Evolutionary conservation across 2,329 filamentous ascomycete genomes (phyloP), one percentile per base, ranked within the genome.

Genomic region (Zasmidium citrigriseum): DNA sequence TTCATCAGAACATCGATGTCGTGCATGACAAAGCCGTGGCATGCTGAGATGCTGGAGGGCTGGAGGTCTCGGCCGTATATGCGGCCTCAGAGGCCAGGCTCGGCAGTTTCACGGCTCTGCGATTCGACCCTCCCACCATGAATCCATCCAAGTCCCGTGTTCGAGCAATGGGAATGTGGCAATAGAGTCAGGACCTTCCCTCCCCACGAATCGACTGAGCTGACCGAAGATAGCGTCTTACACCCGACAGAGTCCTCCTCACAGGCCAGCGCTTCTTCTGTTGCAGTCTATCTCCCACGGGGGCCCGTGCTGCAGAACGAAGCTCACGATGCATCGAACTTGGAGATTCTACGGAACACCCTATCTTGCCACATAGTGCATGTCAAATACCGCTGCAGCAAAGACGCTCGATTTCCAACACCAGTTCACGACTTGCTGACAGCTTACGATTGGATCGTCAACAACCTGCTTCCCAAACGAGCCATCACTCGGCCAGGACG

Each of bases 401-500:
- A 67, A 2, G 58, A 63, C 16, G 61, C 76, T 52, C 71, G 64
- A 9, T 81, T 75, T 58, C 80, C 80, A 29, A 75, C 70, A 1
- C 78, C 79, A 0, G 68, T 81, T 24, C 79, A 82, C 62, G 78
- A 81, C 68, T 76, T 79, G 3, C 64, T 79, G 9, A 67, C 72
- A 14, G 79, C 73, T 22, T 81, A 77, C 61, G 80, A 82, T 67
- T 82, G 79, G 78, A 67, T 80, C 4, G 60, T 72, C 21, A 64
- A 75, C 18, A 75, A 80, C 60, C 63, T 74, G 10, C 61, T 75
- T 1, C 64, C 69, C 11, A 68, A 62, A 52, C 67, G 66, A 22
- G 52, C 68, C 12, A 65, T 68, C 46, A 22, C 60, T 2, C 67
- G 67, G 5, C 55, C 61, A 14, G 70, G 69, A 38, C 67, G 68